Percentiles rank a stretch among this genome's conserved stretches.
These are phyloP conservation scores for Colletotrichum sp. DNA, from an alignment of 2,329 filamentous ascomycete species.

Conservation along the genomic window DNA sequence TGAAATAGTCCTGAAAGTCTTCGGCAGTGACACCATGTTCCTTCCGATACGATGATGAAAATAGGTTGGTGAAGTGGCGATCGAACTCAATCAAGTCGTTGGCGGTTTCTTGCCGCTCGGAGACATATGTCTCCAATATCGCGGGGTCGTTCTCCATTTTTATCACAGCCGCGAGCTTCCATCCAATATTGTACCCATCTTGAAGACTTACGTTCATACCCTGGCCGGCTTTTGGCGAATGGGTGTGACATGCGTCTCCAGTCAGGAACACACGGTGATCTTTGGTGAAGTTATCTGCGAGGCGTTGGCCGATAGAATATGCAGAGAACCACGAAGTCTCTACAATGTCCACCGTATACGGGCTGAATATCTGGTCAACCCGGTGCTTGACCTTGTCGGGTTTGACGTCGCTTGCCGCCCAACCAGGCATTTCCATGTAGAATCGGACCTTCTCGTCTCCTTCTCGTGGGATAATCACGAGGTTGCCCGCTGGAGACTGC, in stretches of 20 bases:
- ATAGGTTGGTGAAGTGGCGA: conserved; percentile 86
- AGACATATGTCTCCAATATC: conserved; percentile 83
- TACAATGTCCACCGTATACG: conserved; percentile 63
- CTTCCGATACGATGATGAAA: conserved; percentile 59
- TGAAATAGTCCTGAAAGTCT: conserved; percentile 62
- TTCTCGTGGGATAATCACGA: conserved; percentile 79
- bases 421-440: conserved; percentile 69
- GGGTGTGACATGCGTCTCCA: conserved; percentile 79
- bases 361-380: conserved; percentile 57
- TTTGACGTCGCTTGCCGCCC: conserved; percentile 48
- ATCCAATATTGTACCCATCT: conserved; percentile 87
- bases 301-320: conserved; percentile 78
- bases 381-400: conserved; percentile 58
- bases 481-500: conserved; percentile 46
- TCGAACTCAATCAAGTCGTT: conserved; percentile 87
- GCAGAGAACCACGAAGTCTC: conserved; percentile 77
- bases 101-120: conserved; percentile 83
- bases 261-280: conserved; percentile 75
- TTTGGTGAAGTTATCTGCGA: conserved; percentile 70
- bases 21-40: conserved; percentile 46
- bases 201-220: conserved; percentile 83
- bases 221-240: conserved; percentile 77
- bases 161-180: conserved; percentile 94
- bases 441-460: conserved; percentile 64
- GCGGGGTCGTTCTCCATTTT: conserved; percentile 74